Percentiles rank a stretch among this genome's conserved stretches.
Conservation (phyloP, 768 basidiomycete genomes). For the Pulveroboletus sp. region DNA sequence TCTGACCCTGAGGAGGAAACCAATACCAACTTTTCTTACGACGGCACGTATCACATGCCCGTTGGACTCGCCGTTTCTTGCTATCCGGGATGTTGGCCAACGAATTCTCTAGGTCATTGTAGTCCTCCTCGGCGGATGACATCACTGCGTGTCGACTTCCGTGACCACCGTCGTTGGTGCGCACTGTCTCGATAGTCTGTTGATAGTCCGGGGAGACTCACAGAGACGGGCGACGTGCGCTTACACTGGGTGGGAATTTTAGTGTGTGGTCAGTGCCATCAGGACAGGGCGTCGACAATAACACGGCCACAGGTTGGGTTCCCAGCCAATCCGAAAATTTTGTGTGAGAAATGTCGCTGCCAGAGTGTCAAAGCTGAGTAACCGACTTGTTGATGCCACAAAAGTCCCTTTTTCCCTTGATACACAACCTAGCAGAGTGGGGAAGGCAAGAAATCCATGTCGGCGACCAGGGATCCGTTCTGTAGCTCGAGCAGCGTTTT, state of each 20-base stretch:
- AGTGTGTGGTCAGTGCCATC: not conserved
- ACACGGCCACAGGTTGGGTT: not conserved
- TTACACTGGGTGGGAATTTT: not conserved
- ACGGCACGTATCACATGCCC: slow-evolving; percentile 80
- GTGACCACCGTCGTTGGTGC: not conserved
- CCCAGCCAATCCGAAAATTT: not conserved
- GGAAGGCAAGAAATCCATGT: too few species aligned
- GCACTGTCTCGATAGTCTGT: not conserved
- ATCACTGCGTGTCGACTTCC: not conserved
- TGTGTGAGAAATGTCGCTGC: too few species aligned
- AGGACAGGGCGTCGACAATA: too few species aligned
- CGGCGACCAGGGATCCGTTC: too few species aligned
- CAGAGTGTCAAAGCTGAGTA: too few species aligned
- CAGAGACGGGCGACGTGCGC: not conserved
- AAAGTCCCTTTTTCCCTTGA: too few species aligned
- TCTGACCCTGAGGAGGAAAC: not conserved
- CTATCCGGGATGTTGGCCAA: slow-evolving; percentile 29
- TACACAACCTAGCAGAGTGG: too few species aligned
- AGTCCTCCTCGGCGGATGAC: slow-evolving; percentile 65
- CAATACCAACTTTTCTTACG: slow-evolving; percentile 68
- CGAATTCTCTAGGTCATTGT: slow-evolving; percentile 35
- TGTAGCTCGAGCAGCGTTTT: too few species aligned
- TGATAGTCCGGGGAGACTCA: too few species aligned
- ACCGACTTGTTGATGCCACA: too few species aligned
- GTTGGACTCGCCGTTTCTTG: slow-evolving; percentile 70